Evolutionary conservation across 306 rosid genomes (phyloP).

Genomic region (Trifolium fragiferum): DNA sequence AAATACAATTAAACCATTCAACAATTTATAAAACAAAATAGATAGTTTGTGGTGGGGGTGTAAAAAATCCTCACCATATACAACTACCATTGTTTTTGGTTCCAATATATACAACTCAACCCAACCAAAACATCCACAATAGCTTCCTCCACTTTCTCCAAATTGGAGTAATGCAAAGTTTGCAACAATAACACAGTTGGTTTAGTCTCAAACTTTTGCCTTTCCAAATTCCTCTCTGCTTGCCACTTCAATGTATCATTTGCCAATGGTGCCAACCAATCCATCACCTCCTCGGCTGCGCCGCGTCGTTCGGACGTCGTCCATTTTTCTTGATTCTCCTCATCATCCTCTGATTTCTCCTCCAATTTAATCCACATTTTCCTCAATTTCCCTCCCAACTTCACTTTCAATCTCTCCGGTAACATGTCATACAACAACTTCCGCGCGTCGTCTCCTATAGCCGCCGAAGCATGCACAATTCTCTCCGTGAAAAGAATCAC

Average conservation of each 20-base stretch:
- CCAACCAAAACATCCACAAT: conserved; percentile 67
- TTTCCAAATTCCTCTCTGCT: conserved; percentile 64
- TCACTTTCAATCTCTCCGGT: conserved; percentile 53
- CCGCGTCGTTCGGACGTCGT: conserved; percentile 45
- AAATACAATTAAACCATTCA: not conserved
- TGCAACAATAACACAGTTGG: conserved; percentile 62
- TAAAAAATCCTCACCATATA: not conserved
- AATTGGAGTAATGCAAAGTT: conserved; percentile 73
- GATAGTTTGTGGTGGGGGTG: not conserved
- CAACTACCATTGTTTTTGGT: conserved; percentile 41
- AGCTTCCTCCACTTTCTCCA: conserved; percentile 80
- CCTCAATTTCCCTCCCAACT: conserved; percentile 50
- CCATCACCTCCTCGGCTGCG: conserved; percentile 61
- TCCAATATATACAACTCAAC: conserved; percentile 59
- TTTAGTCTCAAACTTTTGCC: conserved; percentile 45
- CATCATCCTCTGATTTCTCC: not conserved
- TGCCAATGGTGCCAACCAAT: conserved; percentile 65
- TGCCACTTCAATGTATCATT: conserved; percentile 73
- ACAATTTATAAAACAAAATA: not conserved
- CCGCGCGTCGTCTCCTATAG: conserved; percentile 52
- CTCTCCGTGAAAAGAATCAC: conserved; percentile 57
- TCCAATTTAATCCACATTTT: conserved; percentile 39
- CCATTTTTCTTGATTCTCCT: conserved; percentile 4
- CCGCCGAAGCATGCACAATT: conserved; percentile 51
- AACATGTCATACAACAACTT: conserved; percentile 65